A percentile compares a stretch with the other conserved stretches of the same genome.
These are phyloP conservation scores for Colletotrichum sp. DNA, from an alignment of 2,329 filamentous ascomycete genomes.

Conservation along the genomic window DNA sequence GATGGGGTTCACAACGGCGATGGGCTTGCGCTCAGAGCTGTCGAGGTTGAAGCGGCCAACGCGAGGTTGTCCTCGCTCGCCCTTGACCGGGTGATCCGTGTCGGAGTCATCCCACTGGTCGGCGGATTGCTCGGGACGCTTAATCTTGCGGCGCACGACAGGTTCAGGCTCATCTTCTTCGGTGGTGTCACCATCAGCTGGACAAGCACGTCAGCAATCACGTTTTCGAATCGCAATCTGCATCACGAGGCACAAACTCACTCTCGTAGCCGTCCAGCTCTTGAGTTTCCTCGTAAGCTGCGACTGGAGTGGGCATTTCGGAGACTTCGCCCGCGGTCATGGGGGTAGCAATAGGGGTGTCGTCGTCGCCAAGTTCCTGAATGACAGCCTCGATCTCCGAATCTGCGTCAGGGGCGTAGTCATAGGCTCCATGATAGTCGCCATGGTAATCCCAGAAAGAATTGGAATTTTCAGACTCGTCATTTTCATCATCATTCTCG, in stretches of 20 bases:
- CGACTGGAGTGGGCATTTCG: constrained; percentile 32
- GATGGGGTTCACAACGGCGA: constrained; percentile 61
- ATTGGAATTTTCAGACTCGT: constrained; percentile 60
- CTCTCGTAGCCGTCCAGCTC: constrained; percentile 65
- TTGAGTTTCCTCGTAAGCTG: constrained; percentile 38
- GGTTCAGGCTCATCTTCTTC: constrained; percentile 63
- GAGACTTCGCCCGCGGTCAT: constrained; percentile 25
- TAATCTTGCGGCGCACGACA: constrained; percentile 52
- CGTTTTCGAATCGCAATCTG: not conserved
- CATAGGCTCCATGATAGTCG: constrained; percentile 53
- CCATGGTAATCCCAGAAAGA: constrained; percentile 70
- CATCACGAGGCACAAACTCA: constrained; percentile 44
- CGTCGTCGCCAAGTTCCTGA: constrained; percentile 41
- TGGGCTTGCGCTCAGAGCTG: constrained; percentile 59
- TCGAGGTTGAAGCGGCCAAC: constrained; percentile 60
- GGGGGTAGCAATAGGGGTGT: constrained; percentile 48
- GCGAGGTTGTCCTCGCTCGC: constrained; percentile 56
- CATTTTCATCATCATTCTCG: constrained; percentile 64
- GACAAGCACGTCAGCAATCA: constrained; percentile 17
- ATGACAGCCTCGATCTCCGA: constrained; percentile 48
- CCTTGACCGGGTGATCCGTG: constrained; percentile 52
- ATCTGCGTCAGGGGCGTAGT: constrained; percentile 34
- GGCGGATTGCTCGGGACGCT: constrained; percentile 38
- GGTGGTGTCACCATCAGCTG: constrained; percentile 67
- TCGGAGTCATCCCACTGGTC: constrained; percentile 47